These are phyloP conservation scores for Lactarius sanguifluus DNA, from an alignment of 768 basidiomycete species.

Conservation along the genomic window DNA sequence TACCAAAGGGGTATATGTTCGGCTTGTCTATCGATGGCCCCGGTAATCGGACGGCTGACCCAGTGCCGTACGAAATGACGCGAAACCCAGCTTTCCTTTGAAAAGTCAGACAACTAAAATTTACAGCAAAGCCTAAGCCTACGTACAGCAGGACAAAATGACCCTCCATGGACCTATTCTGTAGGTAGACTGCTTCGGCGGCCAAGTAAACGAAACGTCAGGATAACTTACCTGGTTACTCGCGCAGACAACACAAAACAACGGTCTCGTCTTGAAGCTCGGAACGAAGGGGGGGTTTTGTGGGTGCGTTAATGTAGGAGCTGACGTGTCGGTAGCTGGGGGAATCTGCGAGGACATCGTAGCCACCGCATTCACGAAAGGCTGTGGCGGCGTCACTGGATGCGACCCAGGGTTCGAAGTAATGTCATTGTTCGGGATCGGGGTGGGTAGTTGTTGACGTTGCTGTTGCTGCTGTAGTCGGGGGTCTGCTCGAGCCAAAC, in stretches of 20 bases:
- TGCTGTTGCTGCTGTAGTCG: conserved; percentile 43
- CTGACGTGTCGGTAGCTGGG: conserved; percentile 11
- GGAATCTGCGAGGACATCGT: conserved; percentile 23
- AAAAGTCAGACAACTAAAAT: conserved; percentile 6
- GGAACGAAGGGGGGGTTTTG: conserved; percentile 3
- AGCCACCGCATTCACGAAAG: conserved; percentile 29
- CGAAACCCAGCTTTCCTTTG: conserved; percentile 84
- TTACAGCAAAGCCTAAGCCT: neutral
- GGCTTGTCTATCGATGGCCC: conserved; percentile 97
- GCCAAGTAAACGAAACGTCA: neutral
- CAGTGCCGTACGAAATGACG: conserved; percentile 94
- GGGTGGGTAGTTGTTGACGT: conserved; percentile 4
- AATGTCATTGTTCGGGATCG: conserved; percentile 15
- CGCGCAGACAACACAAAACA: conserved; percentile 99
- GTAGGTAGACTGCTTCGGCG: conserved; percentile 10
- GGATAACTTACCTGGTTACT: conserved; percentile 83
- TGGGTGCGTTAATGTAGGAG: conserved; percentile 4
- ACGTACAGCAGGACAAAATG: conserved; percentile 87
- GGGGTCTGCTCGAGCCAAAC: conserved; percentile 68
- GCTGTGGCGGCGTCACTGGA: conserved; percentile 30
- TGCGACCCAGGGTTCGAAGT: conserved; percentile 23
- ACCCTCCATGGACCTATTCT: conserved; percentile 99
- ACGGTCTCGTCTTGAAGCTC: conserved; percentile 64
- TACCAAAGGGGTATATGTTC: conserved; percentile 95
- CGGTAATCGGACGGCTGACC: conserved; percentile 94